Conservation (phyloP, 2,329 filamentous ascomycete species). For the Claviceps purpurea region DNA sequence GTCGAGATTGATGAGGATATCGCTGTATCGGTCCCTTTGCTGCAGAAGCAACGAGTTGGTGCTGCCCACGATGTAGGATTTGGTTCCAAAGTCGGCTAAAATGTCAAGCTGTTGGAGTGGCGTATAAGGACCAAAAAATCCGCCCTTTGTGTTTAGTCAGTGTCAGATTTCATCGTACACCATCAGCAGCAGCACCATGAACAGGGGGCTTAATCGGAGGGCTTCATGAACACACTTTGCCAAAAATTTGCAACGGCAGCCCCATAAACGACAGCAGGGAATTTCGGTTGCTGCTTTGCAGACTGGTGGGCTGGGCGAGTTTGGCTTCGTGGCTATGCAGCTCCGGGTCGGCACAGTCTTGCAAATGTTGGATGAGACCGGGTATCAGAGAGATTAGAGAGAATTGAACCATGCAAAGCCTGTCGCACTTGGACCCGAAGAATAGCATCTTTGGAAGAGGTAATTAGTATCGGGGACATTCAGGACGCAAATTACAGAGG, state of each 20-base stretch:
- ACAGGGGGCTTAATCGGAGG: background rate
- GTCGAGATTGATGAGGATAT: conserved; percentile 92
- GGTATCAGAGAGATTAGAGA: conserved; percentile 91
- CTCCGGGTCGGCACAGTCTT: conserved; percentile 91
- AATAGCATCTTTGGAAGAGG: conserved; percentile 67
- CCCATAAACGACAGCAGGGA: conserved; percentile 92
- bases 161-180: background rate
- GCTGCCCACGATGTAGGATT: conserved; percentile 93
- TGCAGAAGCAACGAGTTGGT: conserved; percentile 90
- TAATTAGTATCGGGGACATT: conserved; percentile 1
- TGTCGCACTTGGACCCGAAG: conserved; percentile 91
- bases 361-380: conserved; percentile 76
- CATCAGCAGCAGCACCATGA: background rate
- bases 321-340: conserved; percentile 71
- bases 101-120: conserved; percentile 91
- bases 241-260: conserved; percentile 85
- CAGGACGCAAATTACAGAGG: background rate
- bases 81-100: conserved; percentile 83
- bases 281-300: conserved; percentile 81
- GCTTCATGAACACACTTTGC: conserved; percentile 44
- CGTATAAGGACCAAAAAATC: conserved; percentile 91
- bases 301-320: conserved; percentile 63
- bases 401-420: conserved; percentile 97
- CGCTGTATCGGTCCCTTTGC: conserved; percentile 90
- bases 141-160: conserved; percentile 43